These are phyloP conservation scores for Dendrobium catenatum DNA, from an alignment of 106 monocot genomes.

Conservation along the genomic window DNA sequence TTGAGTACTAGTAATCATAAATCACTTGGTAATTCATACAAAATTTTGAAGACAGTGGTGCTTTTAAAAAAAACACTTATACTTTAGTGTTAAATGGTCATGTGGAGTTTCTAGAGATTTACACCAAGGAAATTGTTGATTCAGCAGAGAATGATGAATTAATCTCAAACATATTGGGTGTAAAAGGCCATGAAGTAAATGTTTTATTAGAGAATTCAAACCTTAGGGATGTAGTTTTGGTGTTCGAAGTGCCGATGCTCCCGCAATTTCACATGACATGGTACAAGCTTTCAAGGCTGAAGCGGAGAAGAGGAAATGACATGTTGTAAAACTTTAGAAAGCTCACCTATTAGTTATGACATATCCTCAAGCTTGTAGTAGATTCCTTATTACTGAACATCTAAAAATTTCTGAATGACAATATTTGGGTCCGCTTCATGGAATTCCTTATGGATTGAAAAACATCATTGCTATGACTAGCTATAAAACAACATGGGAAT, in stretches of 20 bases:
- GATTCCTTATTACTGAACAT: background rate
- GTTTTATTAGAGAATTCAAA: background rate
- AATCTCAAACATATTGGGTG: background rate
- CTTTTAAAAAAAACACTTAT: constrained; percentile 13
- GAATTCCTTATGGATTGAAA: too few species aligned
- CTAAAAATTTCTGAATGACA: too few species aligned
- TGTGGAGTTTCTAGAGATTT: constrained; percentile 1
- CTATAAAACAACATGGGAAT: too few species aligned
- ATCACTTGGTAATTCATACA: background rate
- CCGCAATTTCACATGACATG: background rate
- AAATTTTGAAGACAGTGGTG: constrained; percentile 4
- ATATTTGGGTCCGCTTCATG: too few species aligned
- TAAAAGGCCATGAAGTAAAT: background rate
- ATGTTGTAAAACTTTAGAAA: too few species aligned
- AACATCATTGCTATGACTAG: too few species aligned
- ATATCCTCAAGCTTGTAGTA: too few species aligned
- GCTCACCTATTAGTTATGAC: too few species aligned
- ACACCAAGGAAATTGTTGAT: background rate
- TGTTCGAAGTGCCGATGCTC: background rate
- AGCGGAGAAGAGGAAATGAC: too few species aligned
- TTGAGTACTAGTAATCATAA: too few species aligned
- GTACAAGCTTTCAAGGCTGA: too few species aligned
- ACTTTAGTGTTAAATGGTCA: constrained; percentile 5
- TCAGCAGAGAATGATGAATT: background rate
- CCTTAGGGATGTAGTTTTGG: background rate